Conservation (phyloP, 129 eudicot genomes). For the Lactuca saligna region DNA sequence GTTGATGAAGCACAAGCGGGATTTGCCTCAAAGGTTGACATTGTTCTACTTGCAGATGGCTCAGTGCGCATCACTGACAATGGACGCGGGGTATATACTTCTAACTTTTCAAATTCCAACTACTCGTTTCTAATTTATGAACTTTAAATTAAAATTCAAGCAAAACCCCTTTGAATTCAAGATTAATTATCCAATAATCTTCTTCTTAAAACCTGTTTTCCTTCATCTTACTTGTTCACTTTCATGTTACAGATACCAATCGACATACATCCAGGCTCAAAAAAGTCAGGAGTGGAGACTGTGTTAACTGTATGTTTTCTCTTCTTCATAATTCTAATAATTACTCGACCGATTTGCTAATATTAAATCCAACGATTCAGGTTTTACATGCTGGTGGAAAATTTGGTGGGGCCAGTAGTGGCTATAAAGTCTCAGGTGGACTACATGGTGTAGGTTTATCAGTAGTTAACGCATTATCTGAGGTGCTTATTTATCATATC, state of each 20-base stretch:
- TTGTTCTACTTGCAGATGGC: constrained; percentile 66
- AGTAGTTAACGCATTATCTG: constrained; percentile 91
- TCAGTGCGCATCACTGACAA: constrained; percentile 97
- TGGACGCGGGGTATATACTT: constrained; percentile 90
- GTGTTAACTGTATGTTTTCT: constrained; percentile 74
- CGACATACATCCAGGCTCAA: constrained; percentile 84
- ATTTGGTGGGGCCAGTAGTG: constrained; percentile 97
- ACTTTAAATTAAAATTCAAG: constrained; percentile 4
- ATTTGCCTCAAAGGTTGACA: constrained; percentile 76
- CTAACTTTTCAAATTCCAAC: constrained; percentile 8
- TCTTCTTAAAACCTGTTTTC: background rate
- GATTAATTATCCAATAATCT: background rate
- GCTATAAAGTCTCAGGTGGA: constrained; percentile 97
- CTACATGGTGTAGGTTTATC: constrained; percentile 98
- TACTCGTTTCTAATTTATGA: background rate
- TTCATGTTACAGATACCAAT: constrained; percentile 74
- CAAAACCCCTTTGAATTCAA: background rate
- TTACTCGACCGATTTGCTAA: constrained; percentile 15
- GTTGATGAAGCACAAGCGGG: constrained; percentile 99
- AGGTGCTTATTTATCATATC: constrained; percentile 46
- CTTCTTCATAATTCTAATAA: background rate
- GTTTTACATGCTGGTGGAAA: constrained; percentile 99
- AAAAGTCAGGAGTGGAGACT: constrained; percentile 89
- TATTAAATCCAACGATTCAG: constrained; percentile 46
- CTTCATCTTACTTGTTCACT: background rate